A percentile compares a stretch with the other conserved stretches of the same genome.
Evolutionary conservation across 805 yeast genomes (phyloP).

Genomic region (Candida vartiovaarae): DNA sequence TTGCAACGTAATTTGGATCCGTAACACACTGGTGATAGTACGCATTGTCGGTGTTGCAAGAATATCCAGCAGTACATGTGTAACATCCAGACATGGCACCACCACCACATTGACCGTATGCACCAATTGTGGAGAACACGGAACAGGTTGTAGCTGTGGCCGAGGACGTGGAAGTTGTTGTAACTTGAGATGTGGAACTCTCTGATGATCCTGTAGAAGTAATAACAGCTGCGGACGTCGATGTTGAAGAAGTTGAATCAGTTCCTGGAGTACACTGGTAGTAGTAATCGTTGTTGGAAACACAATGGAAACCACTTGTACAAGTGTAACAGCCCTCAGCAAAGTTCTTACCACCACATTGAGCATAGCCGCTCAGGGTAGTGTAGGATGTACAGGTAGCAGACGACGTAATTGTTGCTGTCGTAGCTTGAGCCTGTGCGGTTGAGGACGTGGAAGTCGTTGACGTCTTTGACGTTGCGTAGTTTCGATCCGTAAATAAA

Average conservation of each 20-base stretch:
- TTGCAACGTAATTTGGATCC: too few relatives aligned
- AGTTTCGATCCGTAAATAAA: slow-evolving; percentile 1
- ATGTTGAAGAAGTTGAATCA: background rate
- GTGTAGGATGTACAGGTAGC: background rate
- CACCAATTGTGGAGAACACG: background rate
- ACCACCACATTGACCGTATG: slow-evolving; percentile 12
- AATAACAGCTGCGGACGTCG: background rate
- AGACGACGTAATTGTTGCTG: background rate
- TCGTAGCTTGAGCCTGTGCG: too few relatives aligned
- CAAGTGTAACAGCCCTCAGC: slow-evolving; percentile 8
- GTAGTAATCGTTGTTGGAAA: slow-evolving; percentile 8
- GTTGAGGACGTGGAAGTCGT: background rate
- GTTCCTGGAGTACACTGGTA: slow-evolving; percentile 10
- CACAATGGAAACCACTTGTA: slow-evolving; percentile 8
- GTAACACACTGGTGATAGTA: slow-evolving; percentile 8
- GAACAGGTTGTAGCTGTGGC: background rate
- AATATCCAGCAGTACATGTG: slow-evolving; percentile 6
- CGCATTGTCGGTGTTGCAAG: slow-evolving; percentile 5
- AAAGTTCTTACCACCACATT: slow-evolving; percentile 15
- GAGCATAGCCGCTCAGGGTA: slow-evolving; percentile 4
- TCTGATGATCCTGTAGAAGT: background rate
- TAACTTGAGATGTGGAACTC: background rate
- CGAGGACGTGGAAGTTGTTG: background rate
- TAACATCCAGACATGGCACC: background rate
- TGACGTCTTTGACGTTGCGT: too few relatives aligned